These are phyloP conservation scores for Myxozyma neotropica DNA, from an alignment of 805 yeast species.

Conservation along the genomic window DNA sequence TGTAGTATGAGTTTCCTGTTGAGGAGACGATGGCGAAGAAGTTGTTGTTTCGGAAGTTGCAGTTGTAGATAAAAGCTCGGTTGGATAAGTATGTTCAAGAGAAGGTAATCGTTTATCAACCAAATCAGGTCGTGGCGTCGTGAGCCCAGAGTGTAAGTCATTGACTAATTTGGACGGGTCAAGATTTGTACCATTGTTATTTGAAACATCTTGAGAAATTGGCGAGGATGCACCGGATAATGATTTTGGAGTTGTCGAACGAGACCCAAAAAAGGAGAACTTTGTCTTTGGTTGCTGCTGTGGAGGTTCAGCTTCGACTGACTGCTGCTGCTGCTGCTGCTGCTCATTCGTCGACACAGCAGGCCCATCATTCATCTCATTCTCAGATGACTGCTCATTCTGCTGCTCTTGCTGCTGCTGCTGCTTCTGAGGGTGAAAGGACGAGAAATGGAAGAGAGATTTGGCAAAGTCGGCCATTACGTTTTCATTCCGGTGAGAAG, in stretches of 20 bases:
- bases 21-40: neutral
- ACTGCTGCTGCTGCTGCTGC: conserved; percentile 8
- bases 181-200: neutral
- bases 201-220: neutral
- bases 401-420: conserved; percentile 1
- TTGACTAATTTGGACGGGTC: neutral
- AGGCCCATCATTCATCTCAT: neutral
- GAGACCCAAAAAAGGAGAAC: conserved; percentile 22
- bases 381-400: neutral
- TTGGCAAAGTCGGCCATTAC: conserved; percentile 34
- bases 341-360: neutral
- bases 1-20: neutral
- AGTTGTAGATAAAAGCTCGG: neutral
- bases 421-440: conserved; percentile 22
- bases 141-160: neutral
- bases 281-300: conserved; percentile 10
- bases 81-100: conserved; percentile 5
- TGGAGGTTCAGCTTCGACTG: neutral
- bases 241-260: conserved; percentile 20
- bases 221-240: conserved; percentile 16
- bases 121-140: conserved; percentile 30
- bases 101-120: conserved; percentile 29
- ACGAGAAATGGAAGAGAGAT: conserved; percentile 32
- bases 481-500: neutral
- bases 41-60: neutral